phyloP scores from a whole-genome alignment of 2,329 filamentous ascomycete species.

The Fusarium vanettenii region DNA sequence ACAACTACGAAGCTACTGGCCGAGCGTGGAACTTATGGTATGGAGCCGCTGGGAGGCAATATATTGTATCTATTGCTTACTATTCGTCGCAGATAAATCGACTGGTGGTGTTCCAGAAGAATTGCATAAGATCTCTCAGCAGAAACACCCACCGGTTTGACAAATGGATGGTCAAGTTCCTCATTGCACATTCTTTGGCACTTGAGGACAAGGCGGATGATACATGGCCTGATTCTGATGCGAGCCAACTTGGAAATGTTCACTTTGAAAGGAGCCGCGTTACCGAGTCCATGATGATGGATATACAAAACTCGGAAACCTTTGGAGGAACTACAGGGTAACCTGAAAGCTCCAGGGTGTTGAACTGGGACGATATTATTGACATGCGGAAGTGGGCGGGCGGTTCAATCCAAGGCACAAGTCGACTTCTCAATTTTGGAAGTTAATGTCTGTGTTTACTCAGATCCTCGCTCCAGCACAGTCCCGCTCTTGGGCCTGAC shows the following conservation, averaged over 20 bases:
- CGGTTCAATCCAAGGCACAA: neutral
- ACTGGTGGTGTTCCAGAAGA: conserved; percentile 48
- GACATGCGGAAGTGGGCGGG: neutral
- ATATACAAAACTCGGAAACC: conserved; percentile 21
- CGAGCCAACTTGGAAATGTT: neutral
- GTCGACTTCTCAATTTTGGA: neutral
- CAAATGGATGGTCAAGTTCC: conserved; percentile 60
- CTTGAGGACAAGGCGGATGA: conserved; percentile 49
- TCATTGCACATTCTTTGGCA: conserved; percentile 47
- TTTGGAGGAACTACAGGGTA: neutral
- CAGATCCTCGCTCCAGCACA: neutral
- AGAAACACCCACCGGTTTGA: conserved; percentile 56
- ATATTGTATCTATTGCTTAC: neutral
- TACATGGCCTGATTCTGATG: neutral
- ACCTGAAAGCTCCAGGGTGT: neutral
- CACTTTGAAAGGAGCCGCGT: conserved; percentile 35
- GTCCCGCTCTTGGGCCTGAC: neutral
- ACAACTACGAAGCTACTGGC: conserved; percentile 47
- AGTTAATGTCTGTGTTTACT: neutral
- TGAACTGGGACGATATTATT: neutral
- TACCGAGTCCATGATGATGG: conserved; percentile 37
- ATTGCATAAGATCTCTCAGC: conserved; percentile 43
- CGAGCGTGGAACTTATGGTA: conserved; percentile 50
- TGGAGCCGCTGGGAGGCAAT: neutral
- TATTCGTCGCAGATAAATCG: conserved; percentile 43